Percentiles rank a stretch among this genome's conserved stretches.
Conservation (phyloP, 2,329 filamentous ascomycete species). For the Neofusicoccum sp. region DNA sequence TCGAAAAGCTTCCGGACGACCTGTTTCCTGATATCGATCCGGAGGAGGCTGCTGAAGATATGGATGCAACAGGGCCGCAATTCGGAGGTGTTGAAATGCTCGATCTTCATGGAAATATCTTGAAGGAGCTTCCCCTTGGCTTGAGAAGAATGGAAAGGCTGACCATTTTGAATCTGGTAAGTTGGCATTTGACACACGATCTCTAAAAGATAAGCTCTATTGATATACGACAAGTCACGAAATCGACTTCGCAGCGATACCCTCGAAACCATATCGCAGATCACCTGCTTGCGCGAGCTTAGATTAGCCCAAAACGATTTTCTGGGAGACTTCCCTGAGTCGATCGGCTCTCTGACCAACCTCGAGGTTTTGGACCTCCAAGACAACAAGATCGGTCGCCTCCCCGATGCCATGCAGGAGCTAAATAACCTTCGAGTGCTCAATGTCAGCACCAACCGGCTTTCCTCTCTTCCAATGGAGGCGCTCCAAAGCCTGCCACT, state of each 20-base stretch:
- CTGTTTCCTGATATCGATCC: slow-evolving; percentile 71
- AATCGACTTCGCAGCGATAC: slow-evolving; percentile 74
- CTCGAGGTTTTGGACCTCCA: slow-evolving; percentile 81
- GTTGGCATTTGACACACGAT: slow-evolving; percentile 28
- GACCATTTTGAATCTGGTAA: slow-evolving; percentile 77
- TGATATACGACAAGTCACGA: slow-evolving; percentile 58
- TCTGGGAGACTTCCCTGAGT: slow-evolving; percentile 53
- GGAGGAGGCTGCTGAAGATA: slow-evolving; percentile 59
- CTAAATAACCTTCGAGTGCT: slow-evolving; percentile 70
- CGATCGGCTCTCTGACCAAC: slow-evolving; percentile 62
- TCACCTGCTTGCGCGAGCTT: slow-evolving; percentile 71
- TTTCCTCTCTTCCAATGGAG: slow-evolving; percentile 70
- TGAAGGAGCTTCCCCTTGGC: slow-evolving; percentile 71
- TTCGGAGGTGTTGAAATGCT: slow-evolving; percentile 79
- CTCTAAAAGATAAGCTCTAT: background rate
- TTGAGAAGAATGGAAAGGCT: slow-evolving; percentile 70
- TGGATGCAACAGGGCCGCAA: slow-evolving; percentile 67
- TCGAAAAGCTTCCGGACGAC: slow-evolving; percentile 69
- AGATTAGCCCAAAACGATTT: slow-evolving; percentile 77
- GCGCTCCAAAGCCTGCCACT: slow-evolving; percentile 66
- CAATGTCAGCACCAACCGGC: slow-evolving; percentile 71
- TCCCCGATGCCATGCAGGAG: slow-evolving; percentile 67
- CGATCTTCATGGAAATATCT: slow-evolving; percentile 81
- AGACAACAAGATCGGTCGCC: slow-evolving; percentile 69
- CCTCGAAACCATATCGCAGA: slow-evolving; percentile 71